Percentiles rank a stretch among this genome's conserved stretches.
These are phyloP conservation scores for Penicillium freii DNA, from an alignment of 2,329 filamentous ascomycete species.

Conservation along the genomic window DNA sequence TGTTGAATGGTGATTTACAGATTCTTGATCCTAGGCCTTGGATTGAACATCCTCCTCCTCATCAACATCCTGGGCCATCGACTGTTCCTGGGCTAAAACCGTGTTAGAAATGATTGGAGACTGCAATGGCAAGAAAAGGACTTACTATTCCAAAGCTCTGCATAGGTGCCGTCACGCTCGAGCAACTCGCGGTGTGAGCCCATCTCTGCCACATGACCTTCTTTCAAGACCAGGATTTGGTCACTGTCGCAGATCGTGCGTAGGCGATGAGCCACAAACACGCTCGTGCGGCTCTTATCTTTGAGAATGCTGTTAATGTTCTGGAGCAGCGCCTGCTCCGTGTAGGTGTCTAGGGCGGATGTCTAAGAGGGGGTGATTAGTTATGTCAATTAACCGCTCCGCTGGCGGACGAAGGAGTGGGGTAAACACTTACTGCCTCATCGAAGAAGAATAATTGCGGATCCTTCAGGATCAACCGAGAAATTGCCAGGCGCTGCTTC, in stretches of 20 bases:
- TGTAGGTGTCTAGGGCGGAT: constrained; percentile 87
- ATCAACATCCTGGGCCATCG: constrained; percentile 41
- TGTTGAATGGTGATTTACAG: neutral
- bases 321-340: constrained; percentile 81
- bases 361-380: constrained; percentile 49
- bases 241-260: constrained; percentile 93
- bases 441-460: constrained; percentile 91
- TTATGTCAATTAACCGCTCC: neutral
- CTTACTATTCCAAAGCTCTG: constrained; percentile 85
- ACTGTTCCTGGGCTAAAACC: constrained; percentile 60
- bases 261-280: constrained; percentile 90
- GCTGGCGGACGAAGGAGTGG: neutral
- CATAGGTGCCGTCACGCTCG: constrained; percentile 70
- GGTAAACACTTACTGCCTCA: constrained; percentile 62
- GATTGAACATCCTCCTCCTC: neutral
- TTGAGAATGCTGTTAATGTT: constrained; percentile 92
- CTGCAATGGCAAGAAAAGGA: constrained; percentile 17
- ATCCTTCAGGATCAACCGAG: constrained; percentile 80
- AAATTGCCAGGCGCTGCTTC: constrained; percentile 86
- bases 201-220: constrained; percentile 80
- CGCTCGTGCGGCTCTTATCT: constrained; percentile 84
- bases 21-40: neutral
- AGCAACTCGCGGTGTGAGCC: constrained; percentile 85
- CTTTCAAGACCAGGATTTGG: constrained; percentile 84
- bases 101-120: neutral